Evolutionary conservation across 495 filamentous ascomycete species (phyloP).

Genomic region (Amniculicola lignicola): DNA sequence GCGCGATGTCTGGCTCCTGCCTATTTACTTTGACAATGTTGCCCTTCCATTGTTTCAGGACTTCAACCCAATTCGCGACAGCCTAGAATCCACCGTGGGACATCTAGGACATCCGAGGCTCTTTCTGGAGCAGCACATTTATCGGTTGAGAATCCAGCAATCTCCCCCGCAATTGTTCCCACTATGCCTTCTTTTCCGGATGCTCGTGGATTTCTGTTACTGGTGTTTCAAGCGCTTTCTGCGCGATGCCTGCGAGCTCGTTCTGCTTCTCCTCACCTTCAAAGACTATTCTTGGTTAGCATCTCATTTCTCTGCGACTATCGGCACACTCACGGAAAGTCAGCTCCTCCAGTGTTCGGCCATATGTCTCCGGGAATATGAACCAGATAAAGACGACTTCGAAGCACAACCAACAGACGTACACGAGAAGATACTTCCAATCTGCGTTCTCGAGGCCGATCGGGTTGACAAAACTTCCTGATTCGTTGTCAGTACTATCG

Average conservation of each 20-base stretch:
- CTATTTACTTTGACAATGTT: too few species aligned
- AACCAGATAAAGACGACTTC: constrained; percentile 61
- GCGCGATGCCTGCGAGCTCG: constrained; percentile 1
- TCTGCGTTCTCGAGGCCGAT: constrained; percentile 55
- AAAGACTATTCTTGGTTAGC: constrained; percentile 6
- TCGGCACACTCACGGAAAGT: constrained; percentile 44
- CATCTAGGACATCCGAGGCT: too few species aligned
- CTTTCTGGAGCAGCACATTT: too few species aligned
- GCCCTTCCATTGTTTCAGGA: too few species aligned
- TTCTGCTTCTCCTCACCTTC: constrained; percentile 18
- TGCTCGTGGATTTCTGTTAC: constrained; percentile 11
- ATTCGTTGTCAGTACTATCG: constrained; percentile 39
- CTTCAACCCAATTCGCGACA: too few species aligned
- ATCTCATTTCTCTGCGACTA: not conserved
- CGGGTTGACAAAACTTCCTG: constrained; percentile 60
- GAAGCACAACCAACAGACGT: constrained; percentile 57
- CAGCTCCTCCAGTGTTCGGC: constrained; percentile 62
- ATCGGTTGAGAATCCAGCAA: too few species aligned
- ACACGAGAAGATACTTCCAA: constrained; percentile 63
- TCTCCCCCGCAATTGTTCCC: too few species aligned
- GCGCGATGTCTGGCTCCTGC: too few species aligned
- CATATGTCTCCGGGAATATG: constrained; percentile 61
- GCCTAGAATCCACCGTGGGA: too few species aligned
- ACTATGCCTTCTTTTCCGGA: constrained; percentile 8
- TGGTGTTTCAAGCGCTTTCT: constrained; percentile 1